Conservation (phyloP, 768 basidiomycete genomes). For the Termitomyces sp. region DNA sequence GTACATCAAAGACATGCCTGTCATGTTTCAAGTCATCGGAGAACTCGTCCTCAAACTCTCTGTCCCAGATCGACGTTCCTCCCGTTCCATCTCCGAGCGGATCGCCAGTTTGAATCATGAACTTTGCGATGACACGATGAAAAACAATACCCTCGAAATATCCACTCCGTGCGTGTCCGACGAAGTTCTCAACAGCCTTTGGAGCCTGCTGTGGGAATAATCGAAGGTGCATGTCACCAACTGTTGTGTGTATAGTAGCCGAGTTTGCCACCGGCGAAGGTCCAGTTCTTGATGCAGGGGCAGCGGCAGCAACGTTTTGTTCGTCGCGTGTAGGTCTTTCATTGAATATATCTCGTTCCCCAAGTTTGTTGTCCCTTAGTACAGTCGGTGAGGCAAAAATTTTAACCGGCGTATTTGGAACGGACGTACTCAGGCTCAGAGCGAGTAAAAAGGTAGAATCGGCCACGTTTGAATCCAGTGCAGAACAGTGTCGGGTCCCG, state of each 20-base stretch:
- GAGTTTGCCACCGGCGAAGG: constrained; percentile 71
- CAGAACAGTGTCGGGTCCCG: constrained; percentile 92
- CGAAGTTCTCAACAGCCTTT: constrained; percentile 97
- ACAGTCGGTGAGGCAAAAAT: not conserved
- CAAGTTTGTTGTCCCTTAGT: constrained; percentile 73
- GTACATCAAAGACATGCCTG: constrained; percentile 42
- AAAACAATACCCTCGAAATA: constrained; percentile 94
- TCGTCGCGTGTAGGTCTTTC: constrained; percentile 96
- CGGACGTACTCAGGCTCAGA: constrained; percentile 78
- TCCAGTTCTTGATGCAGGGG: constrained; percentile 40
- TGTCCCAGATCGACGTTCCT: constrained; percentile 85
- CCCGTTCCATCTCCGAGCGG: constrained; percentile 94
- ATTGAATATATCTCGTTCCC: constrained; percentile 96
- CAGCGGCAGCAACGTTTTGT: constrained; percentile 74
- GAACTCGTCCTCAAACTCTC: constrained; percentile 93
- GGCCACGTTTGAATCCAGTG: constrained; percentile 86
- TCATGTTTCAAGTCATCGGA: constrained; percentile 86
- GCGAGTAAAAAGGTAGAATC: constrained; percentile 95
- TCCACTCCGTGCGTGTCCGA: constrained; percentile 82
- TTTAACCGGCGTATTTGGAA: not conserved
- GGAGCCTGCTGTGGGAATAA: constrained; percentile 91
- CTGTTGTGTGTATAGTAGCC: constrained; percentile 91
- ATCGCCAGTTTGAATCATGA: constrained; percentile 97
- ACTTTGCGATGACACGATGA: constrained; percentile 97
- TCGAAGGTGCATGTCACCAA: constrained; percentile 88